phyloP scores from a whole-genome alignment of 2,329 filamentous ascomycete species.

The Ciborinia camelliae region DNA sequence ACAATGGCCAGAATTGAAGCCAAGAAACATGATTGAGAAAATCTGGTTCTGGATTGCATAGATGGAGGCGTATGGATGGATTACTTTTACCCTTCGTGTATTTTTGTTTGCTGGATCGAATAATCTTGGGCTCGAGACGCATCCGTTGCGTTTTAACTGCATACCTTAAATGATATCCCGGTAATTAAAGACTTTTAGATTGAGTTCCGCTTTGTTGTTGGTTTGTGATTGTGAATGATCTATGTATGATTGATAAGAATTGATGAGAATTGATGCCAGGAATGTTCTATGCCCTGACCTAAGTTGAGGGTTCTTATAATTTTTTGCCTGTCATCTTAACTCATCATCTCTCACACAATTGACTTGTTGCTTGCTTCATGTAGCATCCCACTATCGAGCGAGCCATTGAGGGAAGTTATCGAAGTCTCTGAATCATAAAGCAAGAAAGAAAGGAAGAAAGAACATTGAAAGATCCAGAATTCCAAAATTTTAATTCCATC shows the following conservation, averaged over 20 bases:
- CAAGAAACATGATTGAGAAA: slow-evolving; percentile 43
- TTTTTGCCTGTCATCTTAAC: too few relatives aligned
- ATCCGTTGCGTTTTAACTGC: neutral
- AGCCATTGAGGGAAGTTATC: too few relatives aligned
- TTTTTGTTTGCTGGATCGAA: slow-evolving; percentile 9
- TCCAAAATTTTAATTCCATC: too few relatives aligned
- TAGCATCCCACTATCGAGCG: too few relatives aligned
- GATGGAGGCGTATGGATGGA: neutral
- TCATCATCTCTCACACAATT: neutral
- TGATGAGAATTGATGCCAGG: neutral
- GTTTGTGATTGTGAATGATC: neutral
- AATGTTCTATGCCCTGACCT: neutral
- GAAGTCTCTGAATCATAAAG: too few relatives aligned
- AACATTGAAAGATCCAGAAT: too few relatives aligned
- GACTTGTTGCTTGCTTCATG: too few relatives aligned
- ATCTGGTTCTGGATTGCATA: slow-evolving; percentile 48
- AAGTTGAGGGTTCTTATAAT: neutral
- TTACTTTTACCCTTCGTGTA: neutral
- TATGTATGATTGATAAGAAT: too few relatives aligned
- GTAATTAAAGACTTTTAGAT: neutral
- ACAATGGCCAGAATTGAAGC: slow-evolving; percentile 41
- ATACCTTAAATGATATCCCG: slow-evolving; percentile 5
- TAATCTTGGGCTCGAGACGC: neutral
- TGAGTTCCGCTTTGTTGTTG: neutral
- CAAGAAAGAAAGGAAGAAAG: too few relatives aligned